A percentile compares a stretch with the other conserved stretches of the same genome.
These are phyloP conservation scores for Plasmodium cynomolgi DNA, from an alignment of 169 alveolate species.

Conservation along the genomic window DNA sequence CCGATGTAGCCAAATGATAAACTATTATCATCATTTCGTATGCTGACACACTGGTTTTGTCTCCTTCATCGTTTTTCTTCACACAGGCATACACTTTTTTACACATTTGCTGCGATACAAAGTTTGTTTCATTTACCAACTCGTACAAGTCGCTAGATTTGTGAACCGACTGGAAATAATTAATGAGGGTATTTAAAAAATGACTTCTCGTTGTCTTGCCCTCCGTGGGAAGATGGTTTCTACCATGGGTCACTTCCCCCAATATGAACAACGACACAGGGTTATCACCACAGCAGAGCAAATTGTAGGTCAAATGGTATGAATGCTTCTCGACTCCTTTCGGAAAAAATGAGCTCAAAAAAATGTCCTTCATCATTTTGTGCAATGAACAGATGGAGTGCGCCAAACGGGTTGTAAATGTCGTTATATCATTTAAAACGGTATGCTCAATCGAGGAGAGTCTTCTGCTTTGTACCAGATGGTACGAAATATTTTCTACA, in stretches of 20 bases:
- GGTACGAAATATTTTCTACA: background rate
- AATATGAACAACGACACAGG: background rate
- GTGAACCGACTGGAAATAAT: background rate
- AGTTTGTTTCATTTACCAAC: background rate
- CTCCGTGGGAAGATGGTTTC: background rate
- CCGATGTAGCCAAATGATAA: background rate
- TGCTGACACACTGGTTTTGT: background rate
- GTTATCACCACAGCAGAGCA: background rate
- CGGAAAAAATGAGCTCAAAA: background rate
- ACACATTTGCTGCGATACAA: background rate
- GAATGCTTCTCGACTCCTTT: background rate
- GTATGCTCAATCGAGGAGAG: background rate
- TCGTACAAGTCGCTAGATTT: background rate
- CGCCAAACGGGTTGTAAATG: background rate
- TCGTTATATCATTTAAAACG: background rate
- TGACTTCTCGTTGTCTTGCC: background rate
- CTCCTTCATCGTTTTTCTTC: background rate
- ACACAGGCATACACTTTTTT: background rate
- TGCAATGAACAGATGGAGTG: background rate
- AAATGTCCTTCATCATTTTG: background rate
- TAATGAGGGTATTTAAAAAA: background rate
- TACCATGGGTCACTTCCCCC: background rate
- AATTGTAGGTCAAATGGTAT: background rate
- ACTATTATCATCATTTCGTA: background rate
- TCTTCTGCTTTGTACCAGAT: background rate